Conservation (phyloP, 805 yeast genomes). For the Lipomyces mesembrius region DNA sequence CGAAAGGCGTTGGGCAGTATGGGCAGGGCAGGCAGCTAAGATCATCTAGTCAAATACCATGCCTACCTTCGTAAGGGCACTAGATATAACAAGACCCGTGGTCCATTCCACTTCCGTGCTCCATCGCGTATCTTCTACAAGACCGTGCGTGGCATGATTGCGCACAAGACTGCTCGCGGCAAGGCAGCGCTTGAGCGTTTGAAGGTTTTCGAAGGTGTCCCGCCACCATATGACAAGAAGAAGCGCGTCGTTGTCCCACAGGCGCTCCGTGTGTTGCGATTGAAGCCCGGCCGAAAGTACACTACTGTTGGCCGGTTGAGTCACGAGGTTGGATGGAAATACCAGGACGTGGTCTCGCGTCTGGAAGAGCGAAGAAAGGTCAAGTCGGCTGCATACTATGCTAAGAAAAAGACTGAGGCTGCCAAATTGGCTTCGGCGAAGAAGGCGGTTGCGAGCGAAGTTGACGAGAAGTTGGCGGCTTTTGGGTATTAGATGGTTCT, state of each 20-base stretch:
- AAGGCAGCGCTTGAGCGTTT: slow-evolving; percentile 99
- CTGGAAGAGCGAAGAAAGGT: slow-evolving; percentile 99
- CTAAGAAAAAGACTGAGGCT: slow-evolving; percentile 95
- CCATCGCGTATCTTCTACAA: slow-evolving; percentile 99
- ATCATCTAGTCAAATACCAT: slow-evolving; percentile 81
- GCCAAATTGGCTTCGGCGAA: slow-evolving; percentile 89
- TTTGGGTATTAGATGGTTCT: slow-evolving; percentile 82
- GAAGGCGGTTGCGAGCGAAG: slow-evolving; percentile 87
- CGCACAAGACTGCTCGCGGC: slow-evolving; percentile 99
- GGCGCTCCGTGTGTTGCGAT: slow-evolving; percentile 98
- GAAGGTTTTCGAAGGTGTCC: slow-evolving; percentile 99
- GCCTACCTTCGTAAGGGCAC: slow-evolving; percentile 99
- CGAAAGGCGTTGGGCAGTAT: background rate
- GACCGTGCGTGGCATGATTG: slow-evolving; percentile 99
- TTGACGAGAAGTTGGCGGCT: slow-evolving; percentile 90
- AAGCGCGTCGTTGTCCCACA: slow-evolving; percentile 99
- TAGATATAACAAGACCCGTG: slow-evolving; percentile 97
- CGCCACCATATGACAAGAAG: slow-evolving; percentile 99
- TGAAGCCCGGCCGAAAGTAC: slow-evolving; percentile 99
- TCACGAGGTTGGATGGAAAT: slow-evolving; percentile 98
- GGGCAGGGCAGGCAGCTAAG: slow-evolving; percentile 2
- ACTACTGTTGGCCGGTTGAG: slow-evolving; percentile 97
- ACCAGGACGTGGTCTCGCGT: slow-evolving; percentile 96
- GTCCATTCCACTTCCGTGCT: slow-evolving; percentile 99
- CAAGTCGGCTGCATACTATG: slow-evolving; percentile 98